Conservation (phyloP, 495 filamentous ascomycete species). For the Talaromyces proteolyticus region DNA sequence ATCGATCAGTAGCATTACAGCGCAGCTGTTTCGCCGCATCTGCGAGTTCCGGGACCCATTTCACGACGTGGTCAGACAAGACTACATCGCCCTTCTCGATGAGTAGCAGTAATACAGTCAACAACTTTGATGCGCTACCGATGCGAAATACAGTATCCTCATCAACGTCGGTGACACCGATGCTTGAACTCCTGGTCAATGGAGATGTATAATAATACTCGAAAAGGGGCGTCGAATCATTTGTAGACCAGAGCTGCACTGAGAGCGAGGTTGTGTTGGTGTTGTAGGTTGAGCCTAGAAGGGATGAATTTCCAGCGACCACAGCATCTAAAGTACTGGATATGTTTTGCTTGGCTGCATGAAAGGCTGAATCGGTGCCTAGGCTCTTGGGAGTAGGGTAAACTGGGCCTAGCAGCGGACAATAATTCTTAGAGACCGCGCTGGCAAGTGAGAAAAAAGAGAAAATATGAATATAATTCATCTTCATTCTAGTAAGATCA, state of each 20-base stretch:
- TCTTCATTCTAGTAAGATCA: neutral
- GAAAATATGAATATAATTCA: neutral
- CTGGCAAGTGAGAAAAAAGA: neutral
- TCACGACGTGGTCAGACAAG: constrained; percentile 32
- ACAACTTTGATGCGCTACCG: constrained; percentile 45
- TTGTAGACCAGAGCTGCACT: constrained; percentile 38
- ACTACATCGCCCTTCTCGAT: constrained; percentile 32
- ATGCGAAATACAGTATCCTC: constrained; percentile 44
- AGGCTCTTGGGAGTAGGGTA: constrained; percentile 35
- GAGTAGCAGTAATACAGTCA: constrained; percentile 41
- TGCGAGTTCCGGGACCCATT: constrained; percentile 50
- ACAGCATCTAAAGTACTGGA: constrained; percentile 15
- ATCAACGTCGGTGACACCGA: constrained; percentile 31
- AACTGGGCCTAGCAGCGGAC: constrained; percentile 42
- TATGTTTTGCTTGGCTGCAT: constrained; percentile 22
- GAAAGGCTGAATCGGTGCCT: constrained; percentile 6
- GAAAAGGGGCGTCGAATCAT: constrained; percentile 24
- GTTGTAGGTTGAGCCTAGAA: constrained; percentile 11
- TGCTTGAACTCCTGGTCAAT: constrained; percentile 16
- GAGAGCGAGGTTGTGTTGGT: constrained; percentile 40
- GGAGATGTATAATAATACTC: constrained; percentile 39
- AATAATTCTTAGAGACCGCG: constrained; percentile 10
- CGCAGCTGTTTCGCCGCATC: constrained; percentile 7
- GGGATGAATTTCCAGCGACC: neutral
- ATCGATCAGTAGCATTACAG: neutral